A percentile compares a stretch with the other conserved stretches of the same genome.
phyloP scores from a whole-genome alignment of 139 green algal genomes.

The Spirogloea muscicola region DNA sequence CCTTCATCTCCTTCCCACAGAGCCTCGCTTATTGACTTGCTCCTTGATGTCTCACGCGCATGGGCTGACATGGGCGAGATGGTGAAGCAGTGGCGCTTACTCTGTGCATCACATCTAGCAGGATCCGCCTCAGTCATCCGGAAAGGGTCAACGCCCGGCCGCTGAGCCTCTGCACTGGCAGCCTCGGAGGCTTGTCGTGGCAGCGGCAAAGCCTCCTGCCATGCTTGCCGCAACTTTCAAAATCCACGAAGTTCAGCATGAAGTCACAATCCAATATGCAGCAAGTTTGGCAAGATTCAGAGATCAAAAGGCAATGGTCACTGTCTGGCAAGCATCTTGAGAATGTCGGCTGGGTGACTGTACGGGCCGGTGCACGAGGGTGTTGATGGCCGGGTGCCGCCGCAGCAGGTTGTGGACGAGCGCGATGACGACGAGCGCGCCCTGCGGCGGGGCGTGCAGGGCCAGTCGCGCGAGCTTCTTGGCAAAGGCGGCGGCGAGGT shows the following conservation, averaged over 20 bases:
- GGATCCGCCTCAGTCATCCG: constrained; percentile 7
- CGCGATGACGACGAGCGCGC: constrained; percentile 70
- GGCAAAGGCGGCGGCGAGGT: constrained; percentile 89
- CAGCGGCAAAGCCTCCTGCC: neutral
- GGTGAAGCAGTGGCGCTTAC: too few species aligned
- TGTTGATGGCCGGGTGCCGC: constrained; percentile 77
- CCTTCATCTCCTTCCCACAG: too few species aligned
- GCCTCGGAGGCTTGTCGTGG: neutral
- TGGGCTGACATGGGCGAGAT: too few species aligned
- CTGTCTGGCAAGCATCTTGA: neutral
- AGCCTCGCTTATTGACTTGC: too few species aligned
- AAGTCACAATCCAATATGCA: neutral
- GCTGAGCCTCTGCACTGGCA: neutral
- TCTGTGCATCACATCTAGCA: constrained; percentile 32
- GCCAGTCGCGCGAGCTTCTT: constrained; percentile 80
- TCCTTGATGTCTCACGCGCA: too few species aligned
- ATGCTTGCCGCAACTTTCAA: too few species aligned
- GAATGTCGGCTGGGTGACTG: neutral
- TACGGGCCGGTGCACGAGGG: constrained; percentile 71
- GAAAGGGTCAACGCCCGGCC: constrained; percentile 4
- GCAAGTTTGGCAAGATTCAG: neutral
- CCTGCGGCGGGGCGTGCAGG: constrained; percentile 64
- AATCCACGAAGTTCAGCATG: too few species aligned
- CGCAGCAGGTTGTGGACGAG: constrained; percentile 95
- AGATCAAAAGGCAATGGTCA: neutral